Conservation (phyloP, 306 rosid species). For the Corylus americana region DNA sequence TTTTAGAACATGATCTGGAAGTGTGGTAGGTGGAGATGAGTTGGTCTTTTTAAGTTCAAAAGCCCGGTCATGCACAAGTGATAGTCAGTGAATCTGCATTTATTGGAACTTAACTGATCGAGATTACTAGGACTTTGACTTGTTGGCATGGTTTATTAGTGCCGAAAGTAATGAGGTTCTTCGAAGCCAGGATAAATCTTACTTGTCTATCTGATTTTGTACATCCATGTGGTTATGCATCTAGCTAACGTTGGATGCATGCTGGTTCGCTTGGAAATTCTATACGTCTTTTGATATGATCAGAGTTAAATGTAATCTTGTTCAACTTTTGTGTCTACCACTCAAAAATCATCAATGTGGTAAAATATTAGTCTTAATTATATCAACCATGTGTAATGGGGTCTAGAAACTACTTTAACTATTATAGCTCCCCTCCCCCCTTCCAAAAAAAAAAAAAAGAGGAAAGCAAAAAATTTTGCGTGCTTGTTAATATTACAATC, state of each 20-base stretch:
- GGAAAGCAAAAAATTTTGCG: neutral
- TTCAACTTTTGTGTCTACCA: neutral
- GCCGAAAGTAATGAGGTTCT: neutral
- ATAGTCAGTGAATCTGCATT: neutral
- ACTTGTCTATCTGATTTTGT: neutral
- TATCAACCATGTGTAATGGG: neutral
- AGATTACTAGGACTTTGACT: neutral
- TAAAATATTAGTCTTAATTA: slow-evolving; percentile 1
- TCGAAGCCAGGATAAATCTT: neutral
- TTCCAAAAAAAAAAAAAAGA: neutral
- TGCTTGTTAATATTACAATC: neutral
- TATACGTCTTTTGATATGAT: neutral
- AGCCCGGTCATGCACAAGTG: neutral
- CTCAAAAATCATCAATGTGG: neutral
- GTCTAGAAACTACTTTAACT: neutral
- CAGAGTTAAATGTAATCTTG: neutral
- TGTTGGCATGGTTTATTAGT: neutral
- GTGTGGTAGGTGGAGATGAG: neutral
- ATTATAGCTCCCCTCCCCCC: neutral
- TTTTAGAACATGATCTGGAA: neutral
- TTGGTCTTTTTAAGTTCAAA: neutral
- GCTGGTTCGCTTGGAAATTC: neutral
- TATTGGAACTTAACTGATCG: neutral
- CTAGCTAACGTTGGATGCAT: neutral
- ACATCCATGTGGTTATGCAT: neutral